Percentiles rank a stretch among this genome's conserved stretches.
phyloP scores from a whole-genome alignment of 2,329 filamentous ascomycete genomes.

The Sclerotiophoma versabilis region DNA sequence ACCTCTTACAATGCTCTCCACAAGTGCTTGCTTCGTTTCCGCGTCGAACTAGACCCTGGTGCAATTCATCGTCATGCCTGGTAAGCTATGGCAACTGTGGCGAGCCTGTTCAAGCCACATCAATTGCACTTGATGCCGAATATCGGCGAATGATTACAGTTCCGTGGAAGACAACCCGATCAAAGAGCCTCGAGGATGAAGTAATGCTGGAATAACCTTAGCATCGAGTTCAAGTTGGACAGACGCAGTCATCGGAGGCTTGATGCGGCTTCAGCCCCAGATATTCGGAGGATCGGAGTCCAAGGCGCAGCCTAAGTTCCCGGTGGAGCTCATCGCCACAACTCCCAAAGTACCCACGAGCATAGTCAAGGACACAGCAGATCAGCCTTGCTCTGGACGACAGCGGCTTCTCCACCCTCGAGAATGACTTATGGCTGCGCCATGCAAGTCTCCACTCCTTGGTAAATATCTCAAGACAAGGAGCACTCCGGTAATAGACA shows the following conservation, averaged over 20 bases:
- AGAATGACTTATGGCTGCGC: not conserved
- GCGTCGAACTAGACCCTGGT: slow-evolving; percentile 3
- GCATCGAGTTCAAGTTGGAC: not conserved
- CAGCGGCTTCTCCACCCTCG: not conserved
- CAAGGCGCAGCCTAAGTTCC: slow-evolving; percentile 3
- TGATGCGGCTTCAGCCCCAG: slow-evolving; percentile 6
- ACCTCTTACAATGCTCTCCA: not conserved
- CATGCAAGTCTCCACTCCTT: slow-evolving; percentile 1
- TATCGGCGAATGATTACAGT: slow-evolving; percentile 8
- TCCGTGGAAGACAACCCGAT: not conserved
- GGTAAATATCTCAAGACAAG: slow-evolving; percentile 1
- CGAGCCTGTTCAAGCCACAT: slow-evolving; percentile 16
- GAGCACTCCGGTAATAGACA: not conserved
- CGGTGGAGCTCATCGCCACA: slow-evolving; percentile 5
- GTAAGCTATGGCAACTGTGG: slow-evolving; percentile 15
- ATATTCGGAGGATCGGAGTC: slow-evolving; percentile 8
- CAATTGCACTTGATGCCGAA: slow-evolving; percentile 2
- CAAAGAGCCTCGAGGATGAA: not conserved
- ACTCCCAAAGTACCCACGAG: not conserved
- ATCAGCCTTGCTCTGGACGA: not conserved
- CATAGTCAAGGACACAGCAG: slow-evolving; percentile 3
- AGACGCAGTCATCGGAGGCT: not conserved
- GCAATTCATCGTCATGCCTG: slow-evolving; percentile 6
- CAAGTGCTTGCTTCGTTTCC: slow-evolving; percentile 3
- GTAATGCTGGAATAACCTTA: not conserved